These are phyloP conservation scores for Acer negundo DNA, from an alignment of 345 rosid genomes.

Conservation along the genomic window DNA sequence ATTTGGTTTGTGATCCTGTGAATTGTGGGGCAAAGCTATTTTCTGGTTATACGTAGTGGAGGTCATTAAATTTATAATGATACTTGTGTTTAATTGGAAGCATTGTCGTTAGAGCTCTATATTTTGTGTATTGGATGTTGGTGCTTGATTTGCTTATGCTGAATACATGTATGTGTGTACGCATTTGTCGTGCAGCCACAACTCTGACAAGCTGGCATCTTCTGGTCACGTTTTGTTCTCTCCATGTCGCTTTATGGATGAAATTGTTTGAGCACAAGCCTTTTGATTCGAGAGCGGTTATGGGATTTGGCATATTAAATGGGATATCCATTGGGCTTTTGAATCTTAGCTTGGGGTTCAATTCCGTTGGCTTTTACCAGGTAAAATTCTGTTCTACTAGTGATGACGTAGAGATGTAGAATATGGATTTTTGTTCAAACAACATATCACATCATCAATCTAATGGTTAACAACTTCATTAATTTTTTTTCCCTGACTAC, in stretches of 20 bases:
- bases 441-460: neutral
- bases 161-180: conserved; percentile 5
- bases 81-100: neutral
- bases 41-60: neutral
- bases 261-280: conserved; percentile 99
- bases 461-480: neutral
- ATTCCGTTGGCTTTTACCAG: conserved; percentile 99
- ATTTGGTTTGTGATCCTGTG: neutral
- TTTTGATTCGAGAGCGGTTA: conserved; percentile 97
- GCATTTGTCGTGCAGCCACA: conserved; percentile 59
- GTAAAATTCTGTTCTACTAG: conserved; percentile 40
- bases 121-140: neutral
- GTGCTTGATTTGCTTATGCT: conserved; percentile 9
- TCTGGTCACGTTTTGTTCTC: conserved; percentile 97
- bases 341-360: conserved; percentile 98
- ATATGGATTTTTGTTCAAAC: neutral
- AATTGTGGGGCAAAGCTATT: neutral
- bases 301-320: conserved; percentile 98
- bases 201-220: conserved; percentile 99
- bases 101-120: neutral
- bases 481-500: neutral
- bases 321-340: conserved; percentile 96
- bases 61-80: neutral
- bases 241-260: conserved; percentile 97
- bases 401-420: conserved; percentile 9